Evolutionary conservation across 768 basidiomycete species (phyloP).

Genomic region (Pisolithus marmoratus): DNA sequence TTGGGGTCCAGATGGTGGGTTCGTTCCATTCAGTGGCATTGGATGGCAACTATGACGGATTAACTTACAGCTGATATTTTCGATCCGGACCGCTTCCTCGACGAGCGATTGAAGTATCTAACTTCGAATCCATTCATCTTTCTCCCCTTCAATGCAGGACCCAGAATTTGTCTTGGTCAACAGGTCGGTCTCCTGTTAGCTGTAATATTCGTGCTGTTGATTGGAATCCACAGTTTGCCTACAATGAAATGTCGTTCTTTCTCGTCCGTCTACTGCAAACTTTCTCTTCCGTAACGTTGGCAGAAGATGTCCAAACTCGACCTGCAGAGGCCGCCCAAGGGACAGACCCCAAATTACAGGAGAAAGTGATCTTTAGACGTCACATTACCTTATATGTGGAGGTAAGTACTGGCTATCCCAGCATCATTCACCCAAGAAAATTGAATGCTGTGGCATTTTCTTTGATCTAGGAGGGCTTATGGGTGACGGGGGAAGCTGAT

Average conservation of each 20-base stretch:
- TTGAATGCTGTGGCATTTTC: too few species aligned
- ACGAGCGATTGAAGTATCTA: conserved; percentile 53
- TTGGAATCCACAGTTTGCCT: conserved; percentile 46
- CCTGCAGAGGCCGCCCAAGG: conserved; percentile 37
- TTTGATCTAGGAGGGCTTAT: too few species aligned
- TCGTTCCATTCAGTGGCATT: too few species aligned
- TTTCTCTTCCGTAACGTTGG: conserved; percentile 43
- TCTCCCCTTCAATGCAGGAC: conserved; percentile 37
- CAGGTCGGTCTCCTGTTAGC: conserved; percentile 17
- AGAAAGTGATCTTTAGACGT: conserved; percentile 39
- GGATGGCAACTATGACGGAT: neutral
- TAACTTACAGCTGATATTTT: conserved; percentile 45
- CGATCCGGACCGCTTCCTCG: conserved; percentile 65
- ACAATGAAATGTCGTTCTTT: conserved; percentile 60
- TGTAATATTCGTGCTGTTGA: neutral
- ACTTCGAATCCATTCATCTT: conserved; percentile 51
- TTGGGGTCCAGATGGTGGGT: conserved; percentile 62
- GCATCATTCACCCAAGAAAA: too few species aligned
- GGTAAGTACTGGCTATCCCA: conserved; percentile 23
- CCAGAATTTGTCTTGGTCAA: conserved; percentile 34
- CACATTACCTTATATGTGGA: conserved; percentile 52
- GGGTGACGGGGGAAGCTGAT: too few species aligned
- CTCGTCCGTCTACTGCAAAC: conserved; percentile 54
- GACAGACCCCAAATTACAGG: conserved; percentile 34
- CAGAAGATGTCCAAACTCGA: conserved; percentile 38